Percentiles rank a stretch among this genome's conserved stretches.
Conservation (phyloP, 331 rosid genomes). For the Dryas integrifolia region DNA sequence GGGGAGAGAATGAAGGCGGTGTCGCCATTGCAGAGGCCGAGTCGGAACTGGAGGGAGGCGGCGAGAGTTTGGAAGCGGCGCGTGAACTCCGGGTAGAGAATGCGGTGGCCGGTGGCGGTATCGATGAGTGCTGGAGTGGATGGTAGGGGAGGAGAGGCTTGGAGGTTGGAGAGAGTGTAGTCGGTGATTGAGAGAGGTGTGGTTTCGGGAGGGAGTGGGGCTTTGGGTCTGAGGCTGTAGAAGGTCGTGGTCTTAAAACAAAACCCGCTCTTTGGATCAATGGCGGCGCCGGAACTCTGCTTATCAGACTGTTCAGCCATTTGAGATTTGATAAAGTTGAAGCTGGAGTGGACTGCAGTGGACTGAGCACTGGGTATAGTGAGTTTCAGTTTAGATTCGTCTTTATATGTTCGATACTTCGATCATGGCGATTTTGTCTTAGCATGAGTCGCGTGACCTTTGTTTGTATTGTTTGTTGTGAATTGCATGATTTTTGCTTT, state of each 20-base stretch:
- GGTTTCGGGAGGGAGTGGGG: conserved; percentile 25
- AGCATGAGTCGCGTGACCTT: too few relatives aligned
- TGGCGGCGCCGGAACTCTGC: background rate
- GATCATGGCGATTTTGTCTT: too few relatives aligned
- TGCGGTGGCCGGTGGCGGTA: conserved; percentile 11
- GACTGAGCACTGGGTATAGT: too few relatives aligned
- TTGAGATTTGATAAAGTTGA: background rate
- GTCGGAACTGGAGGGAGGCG: background rate
- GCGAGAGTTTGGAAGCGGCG: conserved; percentile 24
- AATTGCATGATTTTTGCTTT: too few relatives aligned
- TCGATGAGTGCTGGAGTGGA: conserved; percentile 26
- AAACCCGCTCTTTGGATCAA: conserved; percentile 24
- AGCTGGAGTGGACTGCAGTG: too few relatives aligned
- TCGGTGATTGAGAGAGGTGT: conserved; percentile 29
- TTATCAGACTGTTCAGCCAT: background rate
- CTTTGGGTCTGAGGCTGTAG: conserved; percentile 27
- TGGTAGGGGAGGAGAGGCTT: background rate
- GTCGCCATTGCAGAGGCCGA: conserved; percentile 12
- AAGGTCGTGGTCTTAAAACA: conserved; percentile 12
- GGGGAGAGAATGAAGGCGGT: conserved; percentile 31
- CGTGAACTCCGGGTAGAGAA: conserved; percentile 28
- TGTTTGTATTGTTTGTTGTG: too few relatives aligned
- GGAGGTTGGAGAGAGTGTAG: conserved; percentile 28
- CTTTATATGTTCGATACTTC: too few relatives aligned
- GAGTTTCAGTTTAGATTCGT: too few relatives aligned